Conservation (phyloP, 2,329 filamentous ascomycete genomes). For the Tympanopsis confertula region DNA sequence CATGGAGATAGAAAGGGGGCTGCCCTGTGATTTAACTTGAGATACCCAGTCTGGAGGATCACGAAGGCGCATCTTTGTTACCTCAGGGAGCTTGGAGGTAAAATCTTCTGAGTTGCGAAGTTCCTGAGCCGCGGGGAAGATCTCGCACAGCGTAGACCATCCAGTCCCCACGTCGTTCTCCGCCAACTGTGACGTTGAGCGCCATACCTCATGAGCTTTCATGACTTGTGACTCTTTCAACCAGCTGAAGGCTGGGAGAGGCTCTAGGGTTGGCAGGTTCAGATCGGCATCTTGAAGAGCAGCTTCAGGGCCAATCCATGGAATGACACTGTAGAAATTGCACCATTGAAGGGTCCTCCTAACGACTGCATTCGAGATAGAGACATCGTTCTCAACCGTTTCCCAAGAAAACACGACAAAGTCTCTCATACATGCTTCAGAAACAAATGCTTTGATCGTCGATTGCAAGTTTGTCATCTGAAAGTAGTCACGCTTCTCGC, state of each 20-base stretch:
- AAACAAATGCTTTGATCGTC: conserved; percentile 11
- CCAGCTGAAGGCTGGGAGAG: conserved; percentile 15
- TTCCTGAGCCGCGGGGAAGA: not conserved
- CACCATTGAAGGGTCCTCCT: conserved; percentile 13
- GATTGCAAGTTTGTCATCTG: conserved; percentile 13
- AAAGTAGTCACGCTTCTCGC: conserved; percentile 7
- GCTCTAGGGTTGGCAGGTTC: conserved; percentile 5
- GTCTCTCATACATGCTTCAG: conserved; percentile 12
- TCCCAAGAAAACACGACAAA: conserved; percentile 15
- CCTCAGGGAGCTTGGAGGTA: not conserved
- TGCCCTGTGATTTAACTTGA: not conserved
- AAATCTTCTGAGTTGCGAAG: no score
- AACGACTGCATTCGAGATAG: conserved; percentile 13
- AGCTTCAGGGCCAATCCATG: conserved; percentile 11
- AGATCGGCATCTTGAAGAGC: conserved; percentile 8
- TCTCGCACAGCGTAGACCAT: conserved; percentile 1
- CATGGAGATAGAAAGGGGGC: conserved; percentile 8
- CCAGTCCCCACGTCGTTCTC: not conserved
- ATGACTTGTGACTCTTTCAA: conserved; percentile 13
- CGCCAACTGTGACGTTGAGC: conserved; percentile 10
- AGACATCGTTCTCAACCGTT: conserved; percentile 14
- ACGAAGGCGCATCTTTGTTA: not conserved
- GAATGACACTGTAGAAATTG: conserved; percentile 12
- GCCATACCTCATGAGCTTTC: conserved; percentile 12
- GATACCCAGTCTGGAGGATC: not conserved